Evolutionary conservation across 768 basidiomycete genomes (phyloP), one percentile per base, ranked within the genome.

Genomic region (Lactarius trivialis): DNA sequence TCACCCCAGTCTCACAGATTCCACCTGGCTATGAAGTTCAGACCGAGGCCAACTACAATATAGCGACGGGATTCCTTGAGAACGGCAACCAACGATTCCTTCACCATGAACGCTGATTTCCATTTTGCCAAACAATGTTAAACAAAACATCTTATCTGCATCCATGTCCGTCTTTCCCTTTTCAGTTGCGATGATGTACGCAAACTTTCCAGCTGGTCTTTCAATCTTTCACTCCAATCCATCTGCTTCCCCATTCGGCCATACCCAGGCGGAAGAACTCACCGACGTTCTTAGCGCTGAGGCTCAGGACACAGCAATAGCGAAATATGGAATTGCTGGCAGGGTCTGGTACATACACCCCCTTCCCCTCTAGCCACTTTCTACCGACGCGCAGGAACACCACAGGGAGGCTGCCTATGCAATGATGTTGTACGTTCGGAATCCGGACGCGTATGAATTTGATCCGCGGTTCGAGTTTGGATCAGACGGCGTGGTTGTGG

Each of bases 291-390:
- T 80, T 37, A 71, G 73, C 30, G 61, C 65, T 24, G 67, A 66
- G 52, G 75, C 73, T 50, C 88, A 89, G 71, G 75, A 75, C 60
- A 71, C 77, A 17, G 83, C 87, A 6, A 93, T 93, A 58, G 73
- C 77, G 17, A 76, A 76, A 67, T 92, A 88, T 70, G 91, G 91
- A 5, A 93, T 94, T 60, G 92, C 91, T 8, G 89, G 91, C 34
- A 79, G 89, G 73, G 84, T 94, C 52, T 93, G 91, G 92, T 89
- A 70, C 67, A 33, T 30, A 30, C 30, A n/a, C 65, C 66, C 50
- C 58, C 57, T 14, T 68, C 45, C 60, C n/a, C 66, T 24, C 66
- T 70, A 50, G 69, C 89, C 56, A 85, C 85, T 2, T 79, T 72
- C 50, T 68, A 67, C 49, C 60, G 56, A 60, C 54, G 26, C 33